Conservation (phyloP, 164 flowering plant genomes). For the Litsea cubeba region DNA sequence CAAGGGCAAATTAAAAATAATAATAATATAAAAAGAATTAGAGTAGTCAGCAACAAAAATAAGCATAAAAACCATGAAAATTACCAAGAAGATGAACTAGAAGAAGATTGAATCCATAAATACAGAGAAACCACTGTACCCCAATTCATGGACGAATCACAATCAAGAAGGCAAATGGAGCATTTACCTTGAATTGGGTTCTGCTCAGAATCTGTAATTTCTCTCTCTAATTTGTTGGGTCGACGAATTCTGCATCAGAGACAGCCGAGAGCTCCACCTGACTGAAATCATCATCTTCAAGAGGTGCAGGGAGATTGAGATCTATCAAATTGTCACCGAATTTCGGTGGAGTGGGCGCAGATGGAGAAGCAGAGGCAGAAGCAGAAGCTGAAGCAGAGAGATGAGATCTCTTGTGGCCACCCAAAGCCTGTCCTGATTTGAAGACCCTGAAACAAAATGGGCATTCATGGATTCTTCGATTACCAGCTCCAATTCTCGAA, state of each 20-base stretch:
- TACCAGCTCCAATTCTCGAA: slow-evolving; percentile 2
- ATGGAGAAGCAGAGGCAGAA: neutral
- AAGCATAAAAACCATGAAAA: slow-evolving; percentile 4
- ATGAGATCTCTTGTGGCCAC: slow-evolving; percentile 92
- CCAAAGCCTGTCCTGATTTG: slow-evolving; percentile 83
- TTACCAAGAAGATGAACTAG: neutral
- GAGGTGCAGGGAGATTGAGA: slow-evolving; percentile 82
- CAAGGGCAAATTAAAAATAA: neutral
- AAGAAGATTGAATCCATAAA: slow-evolving; percentile 16
- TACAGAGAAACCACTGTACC: neutral
- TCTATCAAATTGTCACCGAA: slow-evolving; percentile 46
- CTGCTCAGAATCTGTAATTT: neutral
- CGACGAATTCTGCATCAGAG: slow-evolving; percentile 38
- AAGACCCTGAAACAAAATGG: slow-evolving; percentile 71
- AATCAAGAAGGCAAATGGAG: neutral
- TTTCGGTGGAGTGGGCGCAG: slow-evolving; percentile 13
- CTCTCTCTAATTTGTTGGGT: slow-evolving; percentile 13
- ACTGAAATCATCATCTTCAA: slow-evolving; percentile 46
- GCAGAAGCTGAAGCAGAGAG: slow-evolving; percentile 14
- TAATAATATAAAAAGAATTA: slow-evolving; percentile 13
- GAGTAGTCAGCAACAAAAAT: slow-evolving; percentile 11
- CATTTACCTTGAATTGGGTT: slow-evolving; percentile 15
- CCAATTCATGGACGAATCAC: neutral
- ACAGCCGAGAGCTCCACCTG: slow-evolving; percentile 53
- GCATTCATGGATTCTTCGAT: slow-evolving; percentile 52